Conservation (phyloP, 768 basidiomycete genomes). For the Tylopilus balloui region DNA sequence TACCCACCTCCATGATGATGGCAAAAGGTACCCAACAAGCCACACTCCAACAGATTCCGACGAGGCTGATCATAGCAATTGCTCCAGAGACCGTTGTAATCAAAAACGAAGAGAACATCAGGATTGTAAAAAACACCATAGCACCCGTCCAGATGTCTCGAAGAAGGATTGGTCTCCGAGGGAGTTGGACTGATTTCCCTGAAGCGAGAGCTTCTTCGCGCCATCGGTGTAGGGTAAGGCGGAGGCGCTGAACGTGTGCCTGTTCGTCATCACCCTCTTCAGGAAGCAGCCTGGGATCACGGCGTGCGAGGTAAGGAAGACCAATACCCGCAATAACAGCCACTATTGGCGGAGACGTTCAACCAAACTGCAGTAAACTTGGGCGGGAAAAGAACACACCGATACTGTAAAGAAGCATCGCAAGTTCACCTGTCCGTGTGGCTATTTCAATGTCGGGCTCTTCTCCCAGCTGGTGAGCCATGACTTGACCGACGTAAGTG, state of each 20-base stretch:
- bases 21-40: conserved; percentile 98
- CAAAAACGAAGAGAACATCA: conserved; percentile 85
- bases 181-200: conserved; percentile 72
- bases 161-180: conserved; percentile 85
- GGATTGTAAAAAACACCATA: conserved; percentile 68
- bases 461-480: conserved; percentile 70
- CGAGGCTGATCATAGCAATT: conserved; percentile 72
- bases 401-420: conserved; percentile 86
- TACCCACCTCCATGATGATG: conserved; percentile 89
- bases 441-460: conserved; percentile 85
- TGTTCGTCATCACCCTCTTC: conserved; percentile 67
- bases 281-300: conserved; percentile 76
- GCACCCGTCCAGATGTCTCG: conserved; percentile 94
- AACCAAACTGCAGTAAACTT: neutral
- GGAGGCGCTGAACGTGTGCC: conserved; percentile 65
- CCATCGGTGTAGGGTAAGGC: conserved; percentile 73
- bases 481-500: conserved; percentile 90
- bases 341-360: conserved; percentile 42
- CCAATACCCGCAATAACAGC: conserved; percentile 79
- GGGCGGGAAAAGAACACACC: conserved; percentile 40
- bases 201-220: conserved; percentile 75
- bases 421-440: conserved; percentile 80
- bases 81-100: conserved; percentile 74
- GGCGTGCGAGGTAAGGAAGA: conserved; percentile 75
- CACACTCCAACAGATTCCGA: conserved; percentile 95